Evolutionary conservation across 768 basidiomycete species (phyloP).

Genomic region (Lepiota brunneoincarnata): DNA sequence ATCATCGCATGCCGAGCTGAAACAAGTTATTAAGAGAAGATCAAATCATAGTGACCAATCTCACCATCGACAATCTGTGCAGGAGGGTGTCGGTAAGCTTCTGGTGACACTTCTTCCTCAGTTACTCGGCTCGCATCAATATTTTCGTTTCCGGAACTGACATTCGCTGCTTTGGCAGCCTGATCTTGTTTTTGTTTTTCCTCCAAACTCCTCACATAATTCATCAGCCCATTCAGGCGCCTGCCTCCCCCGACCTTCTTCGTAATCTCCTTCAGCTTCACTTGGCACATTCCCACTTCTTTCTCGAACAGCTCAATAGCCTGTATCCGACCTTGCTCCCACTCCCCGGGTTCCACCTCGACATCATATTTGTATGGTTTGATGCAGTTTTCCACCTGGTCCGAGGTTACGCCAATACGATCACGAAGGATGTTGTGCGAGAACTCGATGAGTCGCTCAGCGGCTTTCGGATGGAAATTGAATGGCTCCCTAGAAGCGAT

Average conservation of each 20-base stretch:
- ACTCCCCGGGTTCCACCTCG: constrained; percentile 90
- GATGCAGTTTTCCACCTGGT: constrained; percentile 99
- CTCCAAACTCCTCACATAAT: constrained; percentile 81
- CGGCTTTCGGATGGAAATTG: constrained; percentile 82
- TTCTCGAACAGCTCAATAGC: constrained; percentile 80
- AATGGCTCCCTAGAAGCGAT: constrained; percentile 91
- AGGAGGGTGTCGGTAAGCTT: constrained; percentile 88
- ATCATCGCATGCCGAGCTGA: constrained; percentile 91
- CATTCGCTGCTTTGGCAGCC: constrained; percentile 45
- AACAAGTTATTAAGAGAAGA: constrained; percentile 13
- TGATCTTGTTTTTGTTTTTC: constrained; percentile 51
- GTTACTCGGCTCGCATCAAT: constrained; percentile 25
- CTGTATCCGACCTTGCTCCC: constrained; percentile 79
- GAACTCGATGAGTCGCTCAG: constrained; percentile 89
- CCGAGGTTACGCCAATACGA: constrained; percentile 89
- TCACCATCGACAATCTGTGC: constrained; percentile 90
- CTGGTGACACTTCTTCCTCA: constrained; percentile 44
- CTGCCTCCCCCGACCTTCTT: constrained; percentile 87
- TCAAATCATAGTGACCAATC: constrained; percentile 18
- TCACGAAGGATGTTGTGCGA: constrained; percentile 92
- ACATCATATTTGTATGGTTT: constrained; percentile 99
- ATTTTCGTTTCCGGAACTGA: neutral
- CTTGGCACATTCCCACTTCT: constrained; percentile 83
- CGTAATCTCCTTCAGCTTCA: constrained; percentile 81
- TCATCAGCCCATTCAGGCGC: constrained; percentile 70